Evolutionary conservation across 805 yeast species (phyloP), one percentile per base, ranked within the genome.

Genomic region (Wickerhamomyces silvicola): DNA sequence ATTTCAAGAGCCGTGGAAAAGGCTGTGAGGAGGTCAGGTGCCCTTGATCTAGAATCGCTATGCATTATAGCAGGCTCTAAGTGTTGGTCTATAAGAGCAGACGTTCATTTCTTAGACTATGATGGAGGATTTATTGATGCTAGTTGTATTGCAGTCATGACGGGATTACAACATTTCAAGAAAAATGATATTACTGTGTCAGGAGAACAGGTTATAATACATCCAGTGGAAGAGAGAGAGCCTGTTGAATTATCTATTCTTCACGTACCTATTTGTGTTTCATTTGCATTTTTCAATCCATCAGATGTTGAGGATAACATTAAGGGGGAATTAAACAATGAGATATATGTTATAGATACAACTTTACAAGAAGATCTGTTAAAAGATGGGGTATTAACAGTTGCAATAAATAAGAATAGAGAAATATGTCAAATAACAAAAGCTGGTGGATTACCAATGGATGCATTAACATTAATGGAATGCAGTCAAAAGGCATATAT

Each of bases 111-210:
- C 47, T 59, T 92, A 36, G 81, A 87, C 52, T 86, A 76, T 50
- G 98, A 92, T 57, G 98, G 98, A 25, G 94, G 94, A 13, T 70
- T 92, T 29, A 78, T 88, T 24, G 98, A 92, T 56, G 82, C 86
- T 6, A 80, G 90, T 25, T 84, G 95, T 59, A 68, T 87, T 35
- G 97, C 92, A 0, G 96, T 86, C 7, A 81, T 86, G 71, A 74
- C 90, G 7, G 95, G 84, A 1, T 64, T 92, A 33, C 66, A 79
- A 43, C 96, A 88, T 54, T 92, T 76, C 57, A 73, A 72, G 35
- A 79, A 83, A 46, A 94, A 95, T 9, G 96, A 88, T 56, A 72
- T 86, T 20, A 72, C 87, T 2, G 75, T 87, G 8, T 66, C 68
- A 26, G 81, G 81, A 10, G 78, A 75, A 24, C 72, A 70, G 18